phyloP scores from a whole-genome alignment of 2,329 filamentous ascomycete species.

The Talaromyces verruculosus region DNA sequence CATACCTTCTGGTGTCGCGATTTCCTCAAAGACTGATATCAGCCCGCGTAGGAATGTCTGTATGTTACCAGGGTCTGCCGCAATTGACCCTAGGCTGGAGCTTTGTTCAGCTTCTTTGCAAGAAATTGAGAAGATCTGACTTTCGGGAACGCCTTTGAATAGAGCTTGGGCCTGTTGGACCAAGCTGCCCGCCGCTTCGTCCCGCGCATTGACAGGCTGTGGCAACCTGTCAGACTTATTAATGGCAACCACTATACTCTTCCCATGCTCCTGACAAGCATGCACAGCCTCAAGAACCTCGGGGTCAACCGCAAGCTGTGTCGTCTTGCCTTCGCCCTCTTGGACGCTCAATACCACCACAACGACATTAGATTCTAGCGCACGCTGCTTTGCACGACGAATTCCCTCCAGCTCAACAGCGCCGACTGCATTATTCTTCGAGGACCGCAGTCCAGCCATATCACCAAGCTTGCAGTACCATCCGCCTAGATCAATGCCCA shows the following conservation, averaged over 20 bases:
- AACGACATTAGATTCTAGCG: conserved; percentile 79
- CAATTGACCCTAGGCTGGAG: background rate
- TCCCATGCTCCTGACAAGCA: conserved; percentile 50
- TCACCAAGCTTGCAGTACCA: conserved; percentile 94
- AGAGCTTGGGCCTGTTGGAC: conserved; percentile 42
- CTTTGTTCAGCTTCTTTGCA: conserved; percentile 60
- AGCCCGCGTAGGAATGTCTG: conserved; percentile 67
- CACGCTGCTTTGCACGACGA: conserved; percentile 76
- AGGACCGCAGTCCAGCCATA: conserved; percentile 78
- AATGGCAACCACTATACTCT: conserved; percentile 58
- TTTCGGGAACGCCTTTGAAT: conserved; percentile 45
- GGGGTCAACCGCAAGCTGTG: conserved; percentile 49
- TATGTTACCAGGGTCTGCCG: conserved; percentile 62
- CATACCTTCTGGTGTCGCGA: conserved; percentile 41
- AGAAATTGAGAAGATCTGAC: conserved; percentile 65
- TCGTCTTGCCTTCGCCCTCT: conserved; percentile 32
- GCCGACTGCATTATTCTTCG: conserved; percentile 54
- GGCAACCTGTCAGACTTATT: conserved; percentile 60
- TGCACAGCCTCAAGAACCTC: conserved; percentile 58
- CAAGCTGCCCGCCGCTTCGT: conserved; percentile 25
- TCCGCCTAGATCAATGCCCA: conserved; percentile 81
- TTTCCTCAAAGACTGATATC: conserved; percentile 61
- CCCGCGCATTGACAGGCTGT: conserved; percentile 19
- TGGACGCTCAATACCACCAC: conserved; percentile 79
- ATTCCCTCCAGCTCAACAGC: conserved; percentile 87